phyloP scores from a whole-genome alignment of 2,329 filamentous ascomycete species.

The Ramularia collo-cygni region DNA sequence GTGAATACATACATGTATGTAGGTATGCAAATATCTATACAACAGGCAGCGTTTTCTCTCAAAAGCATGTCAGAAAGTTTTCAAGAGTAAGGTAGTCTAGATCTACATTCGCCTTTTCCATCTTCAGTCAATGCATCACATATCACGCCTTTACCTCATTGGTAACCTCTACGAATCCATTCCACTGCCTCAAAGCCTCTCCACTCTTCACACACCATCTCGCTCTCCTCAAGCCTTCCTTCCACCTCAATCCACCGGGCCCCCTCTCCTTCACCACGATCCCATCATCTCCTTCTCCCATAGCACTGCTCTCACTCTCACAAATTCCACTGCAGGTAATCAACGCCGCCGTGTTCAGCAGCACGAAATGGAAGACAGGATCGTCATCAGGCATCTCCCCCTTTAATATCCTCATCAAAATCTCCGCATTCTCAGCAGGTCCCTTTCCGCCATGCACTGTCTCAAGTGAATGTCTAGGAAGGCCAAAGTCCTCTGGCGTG shows the following conservation, averaged over 20 bases:
- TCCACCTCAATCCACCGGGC: slow-evolving; percentile 84
- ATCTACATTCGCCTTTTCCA: no score
- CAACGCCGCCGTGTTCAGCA: slow-evolving; percentile 87
- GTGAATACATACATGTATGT: no score
- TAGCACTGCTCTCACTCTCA: slow-evolving; percentile 70
- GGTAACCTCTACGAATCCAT: slow-evolving; percentile 75
- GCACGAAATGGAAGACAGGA: slow-evolving; percentile 84
- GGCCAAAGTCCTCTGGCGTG: slow-evolving; percentile 78
- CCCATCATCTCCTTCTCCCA: slow-evolving; percentile 75
- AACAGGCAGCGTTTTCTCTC: no score
- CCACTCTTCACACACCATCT: slow-evolving; percentile 84
- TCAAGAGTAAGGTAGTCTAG: no score
- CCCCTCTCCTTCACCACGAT: slow-evolving; percentile 74
- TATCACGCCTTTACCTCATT: slow-evolving; percentile 39
- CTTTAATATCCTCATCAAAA: slow-evolving; percentile 68
- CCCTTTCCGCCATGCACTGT: slow-evolving; percentile 79
- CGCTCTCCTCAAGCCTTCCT: slow-evolving; percentile 82
- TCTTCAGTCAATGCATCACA: no score
- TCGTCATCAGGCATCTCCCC: slow-evolving; percentile 68
- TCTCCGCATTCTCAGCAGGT: slow-evolving; percentile 79
- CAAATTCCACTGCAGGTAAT: slow-evolving; percentile 81
- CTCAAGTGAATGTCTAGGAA: slow-evolving; percentile 64
- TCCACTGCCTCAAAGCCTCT: slow-evolving; percentile 75
- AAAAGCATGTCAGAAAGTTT: no score
- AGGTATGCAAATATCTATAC: no score